phyloP scores from a whole-genome alignment of 495 filamentous ascomycete species.

The Trichoderma erinaceum region DNA sequence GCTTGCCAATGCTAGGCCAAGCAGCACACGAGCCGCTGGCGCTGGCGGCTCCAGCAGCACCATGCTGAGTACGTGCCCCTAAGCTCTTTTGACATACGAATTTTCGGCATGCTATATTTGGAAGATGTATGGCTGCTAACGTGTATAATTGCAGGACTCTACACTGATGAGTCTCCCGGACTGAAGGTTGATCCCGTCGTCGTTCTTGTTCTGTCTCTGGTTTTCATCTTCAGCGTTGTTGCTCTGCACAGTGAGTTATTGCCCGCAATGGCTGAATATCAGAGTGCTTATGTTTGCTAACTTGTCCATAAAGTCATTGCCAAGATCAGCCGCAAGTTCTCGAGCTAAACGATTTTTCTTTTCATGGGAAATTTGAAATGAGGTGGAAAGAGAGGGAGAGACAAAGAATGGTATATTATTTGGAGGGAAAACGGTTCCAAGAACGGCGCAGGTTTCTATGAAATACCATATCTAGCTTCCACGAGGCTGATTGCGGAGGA shows the following conservation, averaged over 20 bases:
- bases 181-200: conserved; percentile 96
- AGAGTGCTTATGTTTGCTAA: conserved; percentile 17
- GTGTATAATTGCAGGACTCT: conserved; percentile 55
- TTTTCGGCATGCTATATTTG: neutral
- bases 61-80: conserved; percentile 70
- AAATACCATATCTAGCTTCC: neutral
- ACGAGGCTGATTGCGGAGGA: neutral
- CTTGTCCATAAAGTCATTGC: conserved; percentile 68
- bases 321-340: conserved; percentile 91
- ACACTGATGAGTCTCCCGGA: conserved; percentile 95
- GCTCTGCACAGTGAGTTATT: conserved; percentile 79
- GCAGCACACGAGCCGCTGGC: conserved; percentile 85
- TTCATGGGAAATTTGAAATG: neutral
- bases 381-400: conserved; percentile 7
- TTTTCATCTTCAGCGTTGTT: conserved; percentile 98
- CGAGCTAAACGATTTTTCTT: conserved; percentile 43
- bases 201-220: conserved; percentile 86
- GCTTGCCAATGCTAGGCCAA: conserved; percentile 81
- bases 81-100: neutral
- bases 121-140: conserved; percentile 5
- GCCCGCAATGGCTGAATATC: neutral
- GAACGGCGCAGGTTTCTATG: neutral
- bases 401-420: neutral
- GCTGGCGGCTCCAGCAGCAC: conserved; percentile 95
- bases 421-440: neutral